Evolutionary conservation across 345 rosid species (phyloP), one percentile per base, ranked within the genome.

Genomic region (Populus tremula): DNA sequence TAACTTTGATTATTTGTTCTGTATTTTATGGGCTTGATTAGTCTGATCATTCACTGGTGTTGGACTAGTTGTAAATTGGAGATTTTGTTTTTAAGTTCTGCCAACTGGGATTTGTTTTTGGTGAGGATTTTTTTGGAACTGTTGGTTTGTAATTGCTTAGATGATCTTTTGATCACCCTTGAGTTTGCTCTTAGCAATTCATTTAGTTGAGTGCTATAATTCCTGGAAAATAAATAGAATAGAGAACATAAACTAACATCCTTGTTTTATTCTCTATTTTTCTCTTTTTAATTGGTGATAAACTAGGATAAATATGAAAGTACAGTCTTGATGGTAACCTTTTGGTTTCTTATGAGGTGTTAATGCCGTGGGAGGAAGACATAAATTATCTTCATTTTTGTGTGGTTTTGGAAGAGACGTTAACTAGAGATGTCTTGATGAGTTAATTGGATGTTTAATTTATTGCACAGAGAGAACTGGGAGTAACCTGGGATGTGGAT

Each of bases 401-500:
- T 62, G n/a, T n/a, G 65, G 31, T 63, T 33, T 66, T 9, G 71
- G 35, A 50, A 14, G 33, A 10, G 25, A 67, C 36, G 39, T 36
- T 12, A 20, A 4, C 13, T n/a, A 25, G 10, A 13, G 18, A 53
- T 33, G 71, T 67, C 35, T 75, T 70, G 25, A 12, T 74, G 41
- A 21, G n/a, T 38, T 74, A 35, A 2, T 27, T 69, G 67, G 45
- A 16, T 31, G 6, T 76, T 47, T 31, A 33, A 36, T 74, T 82
- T 49, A 65, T 74, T 75, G 63, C 12, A 50, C 87, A 91, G 97
- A 92, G 80, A 91, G 97, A 86, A 77, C 71, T 93, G 86, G 94
- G 89, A 54, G 94, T 92, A 71, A 88, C 91, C 10, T 95, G 98
- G 99, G 97, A 89, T 84, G 96, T 95, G 67, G 97, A 95, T 72